Conservation (phyloP, 2,329 filamentous ascomycete species). For the Fusarium verrucosum region DNA sequence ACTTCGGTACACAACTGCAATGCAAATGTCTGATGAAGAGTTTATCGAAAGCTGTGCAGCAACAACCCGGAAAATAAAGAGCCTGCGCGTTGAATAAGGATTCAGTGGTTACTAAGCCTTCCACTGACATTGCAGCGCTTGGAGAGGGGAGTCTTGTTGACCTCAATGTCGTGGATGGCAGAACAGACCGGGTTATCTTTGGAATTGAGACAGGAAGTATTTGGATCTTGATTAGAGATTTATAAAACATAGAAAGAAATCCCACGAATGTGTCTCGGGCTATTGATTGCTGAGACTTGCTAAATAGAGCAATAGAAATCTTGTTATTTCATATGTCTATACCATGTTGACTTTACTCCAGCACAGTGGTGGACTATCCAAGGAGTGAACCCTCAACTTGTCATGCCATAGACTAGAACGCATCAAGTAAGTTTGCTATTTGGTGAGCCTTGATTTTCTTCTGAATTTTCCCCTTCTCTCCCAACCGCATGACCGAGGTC, state of each 20-base stretch:
- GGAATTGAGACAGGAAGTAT: no score
- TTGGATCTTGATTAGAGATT: background rate
- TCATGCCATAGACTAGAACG: background rate
- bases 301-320: background rate
- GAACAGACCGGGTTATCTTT: no score
- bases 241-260: background rate
- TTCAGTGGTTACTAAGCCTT: background rate
- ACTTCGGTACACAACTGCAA: conserved; percentile 29
- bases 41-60: conserved; percentile 22
- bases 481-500: no score
- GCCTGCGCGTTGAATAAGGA: background rate
- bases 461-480: background rate
- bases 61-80: conserved; percentile 9
- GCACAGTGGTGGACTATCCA: background rate
- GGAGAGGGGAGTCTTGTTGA: background rate
- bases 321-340: no score
- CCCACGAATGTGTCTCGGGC: background rate
- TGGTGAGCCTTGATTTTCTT: no score
- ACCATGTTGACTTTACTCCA: background rate
- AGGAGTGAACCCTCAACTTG: no score
- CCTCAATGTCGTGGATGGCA: no score
- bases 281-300: background rate
- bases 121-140: background rate
- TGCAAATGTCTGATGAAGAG: conserved; percentile 7
- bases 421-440: no score